phyloP scores from a whole-genome alignment of 257 asterid genomes.

The Ophiorrhiza pumila region DNA sequence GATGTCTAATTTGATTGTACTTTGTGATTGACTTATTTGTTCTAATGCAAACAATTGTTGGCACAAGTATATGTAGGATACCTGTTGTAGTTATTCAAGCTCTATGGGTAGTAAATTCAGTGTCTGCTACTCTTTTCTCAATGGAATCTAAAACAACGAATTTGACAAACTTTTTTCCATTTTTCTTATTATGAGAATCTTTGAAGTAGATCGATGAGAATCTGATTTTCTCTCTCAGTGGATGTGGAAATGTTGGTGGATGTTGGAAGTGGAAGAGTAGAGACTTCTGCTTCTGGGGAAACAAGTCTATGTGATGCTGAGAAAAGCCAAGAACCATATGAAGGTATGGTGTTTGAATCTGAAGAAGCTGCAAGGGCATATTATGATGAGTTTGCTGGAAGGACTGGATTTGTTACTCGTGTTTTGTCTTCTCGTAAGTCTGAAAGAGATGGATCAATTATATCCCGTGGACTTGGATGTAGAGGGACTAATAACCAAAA shows the following conservation, averaged over 20 bases:
- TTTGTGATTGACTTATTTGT: background rate
- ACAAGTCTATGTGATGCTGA: slow-evolving; percentile 30
- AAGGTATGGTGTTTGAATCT: slow-evolving; percentile 60
- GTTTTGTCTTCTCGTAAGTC: slow-evolving; percentile 65
- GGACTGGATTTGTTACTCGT: slow-evolving; percentile 51
- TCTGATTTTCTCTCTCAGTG: slow-evolving; percentile 36
- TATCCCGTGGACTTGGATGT: slow-evolving; percentile 78
- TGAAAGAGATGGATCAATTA: slow-evolving; percentile 60
- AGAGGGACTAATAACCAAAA: slow-evolving; percentile 42
- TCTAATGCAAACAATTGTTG: background rate
- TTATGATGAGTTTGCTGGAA: slow-evolving; percentile 58
- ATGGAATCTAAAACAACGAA: background rate
- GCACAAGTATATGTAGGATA: background rate
- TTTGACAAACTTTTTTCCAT: background rate
- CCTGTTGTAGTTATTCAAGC: background rate
- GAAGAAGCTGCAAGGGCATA: slow-evolving; percentile 63
- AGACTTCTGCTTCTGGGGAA: slow-evolving; percentile 36
- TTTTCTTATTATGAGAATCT: background rate
- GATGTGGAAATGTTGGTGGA: slow-evolving; percentile 37
- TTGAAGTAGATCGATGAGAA: background rate
- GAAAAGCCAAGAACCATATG: slow-evolving; percentile 50
- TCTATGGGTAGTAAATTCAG: background rate
- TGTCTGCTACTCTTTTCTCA: background rate
- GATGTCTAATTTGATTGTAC: background rate
- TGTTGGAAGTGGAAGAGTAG: slow-evolving; percentile 35